Evolutionary conservation across 2,329 filamentous ascomycete species (phyloP), one percentile per base, ranked within the genome.

Genomic region (Trichocomaceae sp.): DNA sequence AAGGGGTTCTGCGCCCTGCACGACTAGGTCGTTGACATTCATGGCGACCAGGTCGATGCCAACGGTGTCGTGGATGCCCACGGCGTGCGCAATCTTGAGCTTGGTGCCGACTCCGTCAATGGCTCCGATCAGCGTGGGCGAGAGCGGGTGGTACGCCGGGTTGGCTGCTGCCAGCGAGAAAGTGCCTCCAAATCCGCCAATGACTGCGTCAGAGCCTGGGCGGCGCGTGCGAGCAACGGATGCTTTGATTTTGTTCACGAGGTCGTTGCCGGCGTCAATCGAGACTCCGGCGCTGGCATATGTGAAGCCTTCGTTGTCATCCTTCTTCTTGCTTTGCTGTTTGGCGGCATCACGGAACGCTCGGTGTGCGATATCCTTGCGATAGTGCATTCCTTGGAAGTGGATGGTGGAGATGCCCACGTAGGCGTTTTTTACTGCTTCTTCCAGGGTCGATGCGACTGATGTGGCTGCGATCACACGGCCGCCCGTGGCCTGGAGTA

Each of bases 71-170:
- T 96, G 93, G 74, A 95, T 90, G 63, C 84, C 81, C 76, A 95
- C 88, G 12, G 84, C 83, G 69, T 96, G 92, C 0, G 93, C 93
- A 65, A 99, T 89, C 80, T 95, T 95, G 64, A 97, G 85, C 77
- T 97, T 97, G 48, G 92, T 97, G 57, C 92, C 93, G 37, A 97
- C 90, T 51, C 93, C 93, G 68, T 99, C 93, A 60, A 96, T 97
- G 57, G 90, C 91, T 54, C 88, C 88, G n/a, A 97, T 89, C 23
- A 97, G 75, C 55, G 91, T 86, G 10, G 92, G 91, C 0, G 87
- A 82, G 56, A 83, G 79, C 5, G 79, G 76, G 66, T 90, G 90
- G 57, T 89, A 95, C 51, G 88, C 87, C 12, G 88, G 87, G 62
- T 72, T 72, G 59, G 70, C 71, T 49, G 82, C 81, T 6, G 84